Evolutionary conservation across 78 protist species (phyloP), one percentile per base, ranked within the genome.

Genomic region (Dictyostelium citrinum): DNA sequence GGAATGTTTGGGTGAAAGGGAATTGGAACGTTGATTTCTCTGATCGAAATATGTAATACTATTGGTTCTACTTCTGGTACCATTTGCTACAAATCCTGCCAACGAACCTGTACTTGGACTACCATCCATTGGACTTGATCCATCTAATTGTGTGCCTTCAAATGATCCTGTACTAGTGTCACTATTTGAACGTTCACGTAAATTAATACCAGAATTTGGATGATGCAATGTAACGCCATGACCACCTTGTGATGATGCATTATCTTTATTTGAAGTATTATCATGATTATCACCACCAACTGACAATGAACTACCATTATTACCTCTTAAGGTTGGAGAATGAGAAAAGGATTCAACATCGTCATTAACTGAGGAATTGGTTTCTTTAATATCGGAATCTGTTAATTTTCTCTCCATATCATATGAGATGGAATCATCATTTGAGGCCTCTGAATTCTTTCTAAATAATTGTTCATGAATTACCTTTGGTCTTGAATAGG

Each of bases 381-480:
- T 41, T 5, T 51, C 74, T 17, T 45, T 45, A n/a, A 75, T 58
- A 33, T 88, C 93, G 14, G 84, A 78, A 29, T 76, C 85, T 61
- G 82, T 74, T 9, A 76, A 10, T 61, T 85, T 85, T 45, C 90
- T 72, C 35, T 83, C 90, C 3, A 74, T 16, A 0, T 85, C 92
- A 29, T 35, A 85, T 1, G 80, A 61, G 85, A 88, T 67, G n/a
- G 93, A 88, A 49, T 88, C 93, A 7, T 88, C 93, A 41, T 88
- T 88, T 20, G 84, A 76, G 43, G 93, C 93, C 37, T 88, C 93
- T 46, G 93, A 88, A 39, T 88, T 88, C 85, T 88, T 88, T 61
- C 93, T 78, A 37, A 76, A 76, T 49, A 64, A 51, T 10, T 79
- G 58, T 45, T 72, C 85, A 7, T 58, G 39, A 29, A 67, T 22